These are phyloP conservation scores for Penicillium sp. DNA, from an alignment of 2,329 filamentous ascomycete genomes.

Conservation along the genomic window DNA sequence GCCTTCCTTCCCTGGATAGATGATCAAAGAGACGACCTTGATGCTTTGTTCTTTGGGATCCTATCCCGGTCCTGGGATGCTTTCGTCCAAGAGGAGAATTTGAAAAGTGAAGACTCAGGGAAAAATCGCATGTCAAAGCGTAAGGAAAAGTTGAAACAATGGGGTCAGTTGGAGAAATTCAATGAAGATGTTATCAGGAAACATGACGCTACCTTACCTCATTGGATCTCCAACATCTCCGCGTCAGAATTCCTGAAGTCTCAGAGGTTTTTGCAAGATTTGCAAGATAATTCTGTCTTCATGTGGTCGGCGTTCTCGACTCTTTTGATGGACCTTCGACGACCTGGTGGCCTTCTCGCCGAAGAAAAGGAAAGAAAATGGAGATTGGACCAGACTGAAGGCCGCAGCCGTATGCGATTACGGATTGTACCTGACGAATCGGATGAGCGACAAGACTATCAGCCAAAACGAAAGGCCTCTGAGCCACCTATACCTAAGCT, in stretches of 20 bases:
- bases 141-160: conserved; percentile 79
- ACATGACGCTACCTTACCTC: conserved; percentile 84
- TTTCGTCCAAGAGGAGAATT: conserved; percentile 82
- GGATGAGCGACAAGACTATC: conserved; percentile 72
- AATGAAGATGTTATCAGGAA: conserved; percentile 73
- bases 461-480: conserved; percentile 78
- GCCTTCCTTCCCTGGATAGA: conserved; percentile 89
- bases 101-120: conserved; percentile 75
- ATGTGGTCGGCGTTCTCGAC: conserved; percentile 75
- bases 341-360: conserved; percentile 81
- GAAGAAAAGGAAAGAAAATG: conserved; percentile 70
- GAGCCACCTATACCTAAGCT: conserved; percentile 53
- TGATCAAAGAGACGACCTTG: conserved; percentile 75
- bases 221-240: conserved; percentile 96
- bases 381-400: conserved; percentile 95
- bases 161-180: conserved; percentile 71
- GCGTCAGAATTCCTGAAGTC: conserved; percentile 90
- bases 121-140: conserved; percentile 72
- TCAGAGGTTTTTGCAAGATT: conserved; percentile 85
- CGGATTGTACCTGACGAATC: conserved; percentile 80
- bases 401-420: conserved; percentile 90
- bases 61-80: conserved; percentile 85
- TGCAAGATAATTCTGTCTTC: conserved; percentile 85
- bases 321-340: conserved; percentile 76
- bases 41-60: conserved; percentile 78